phyloP scores from a whole-genome alignment of 768 basidiomycete genomes.

The Leccinum longicurvipes region DNA sequence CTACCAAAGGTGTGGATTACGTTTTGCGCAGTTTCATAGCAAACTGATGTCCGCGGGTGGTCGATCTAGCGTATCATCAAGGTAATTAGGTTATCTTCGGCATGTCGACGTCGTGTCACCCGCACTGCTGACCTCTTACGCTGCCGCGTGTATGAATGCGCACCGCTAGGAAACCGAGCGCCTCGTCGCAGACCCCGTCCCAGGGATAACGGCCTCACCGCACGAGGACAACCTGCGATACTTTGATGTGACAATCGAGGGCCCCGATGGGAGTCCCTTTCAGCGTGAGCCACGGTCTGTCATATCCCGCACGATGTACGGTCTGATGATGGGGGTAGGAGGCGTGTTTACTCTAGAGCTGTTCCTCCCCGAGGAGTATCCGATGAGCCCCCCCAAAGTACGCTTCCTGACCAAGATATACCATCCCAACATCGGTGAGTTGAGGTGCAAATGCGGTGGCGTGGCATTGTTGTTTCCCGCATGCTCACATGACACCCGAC shows the following conservation, averaged over 20 bases:
- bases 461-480: constrained; percentile 17
- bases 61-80: constrained; percentile 49
- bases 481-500: constrained; percentile 24
- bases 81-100: constrained; percentile 28
- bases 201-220: constrained; percentile 91
- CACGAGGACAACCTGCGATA: constrained; percentile 98
- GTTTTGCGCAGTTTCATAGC: background rate
- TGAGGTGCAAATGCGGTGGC: background rate
- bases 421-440: constrained; percentile 97
- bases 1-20: constrained; percentile 33
- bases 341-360: constrained; percentile 95
- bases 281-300: constrained; percentile 50
- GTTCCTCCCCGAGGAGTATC: constrained; percentile 98
- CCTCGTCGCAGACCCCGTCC: constrained; percentile 93
- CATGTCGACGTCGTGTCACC: constrained; percentile 15
- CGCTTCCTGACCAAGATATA: constrained; percentile 98
- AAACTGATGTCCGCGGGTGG: constrained; percentile 8
- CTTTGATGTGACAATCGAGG: constrained; percentile 97
- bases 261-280: constrained; percentile 93
- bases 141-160: constrained; percentile 8
- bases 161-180: constrained; percentile 87
- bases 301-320: background rate
- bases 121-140: constrained; percentile 19
- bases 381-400: constrained; percentile 99
- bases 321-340: constrained; percentile 44